phyloP scores from a whole-genome alignment of 1,284 basidiomycete genomes.

The Cutaneotrichosporon mucoides region DNA sequence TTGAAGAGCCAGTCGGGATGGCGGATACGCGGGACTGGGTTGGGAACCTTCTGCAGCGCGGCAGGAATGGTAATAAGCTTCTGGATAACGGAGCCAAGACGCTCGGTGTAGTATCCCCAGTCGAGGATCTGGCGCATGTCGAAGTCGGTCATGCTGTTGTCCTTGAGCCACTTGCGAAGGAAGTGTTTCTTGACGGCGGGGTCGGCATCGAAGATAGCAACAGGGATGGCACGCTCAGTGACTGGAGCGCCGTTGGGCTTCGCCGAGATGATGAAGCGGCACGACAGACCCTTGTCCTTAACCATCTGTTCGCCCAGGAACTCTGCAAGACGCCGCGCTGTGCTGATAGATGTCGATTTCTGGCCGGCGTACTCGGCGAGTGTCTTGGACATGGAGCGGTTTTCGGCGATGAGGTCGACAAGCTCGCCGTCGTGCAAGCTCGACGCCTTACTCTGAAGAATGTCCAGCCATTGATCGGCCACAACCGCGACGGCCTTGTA shows the following conservation, averaged over 20 bases:
- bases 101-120: constrained; percentile 98
- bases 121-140: constrained; percentile 93
- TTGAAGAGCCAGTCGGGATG: constrained; percentile 98
- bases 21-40: constrained; percentile 90
- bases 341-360: constrained; percentile 98
- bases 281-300: constrained; percentile 97
- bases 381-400: constrained; percentile 96
- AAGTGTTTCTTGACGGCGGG: constrained; percentile 83
- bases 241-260: constrained; percentile 92
- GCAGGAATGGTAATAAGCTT: constrained; percentile 99
- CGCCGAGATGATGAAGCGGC: constrained; percentile 97
- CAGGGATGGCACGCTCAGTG: constrained; percentile 92
- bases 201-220: constrained; percentile 98
- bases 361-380: constrained; percentile 93
- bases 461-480: constrained; percentile 96
- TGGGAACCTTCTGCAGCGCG: constrained; percentile 94
- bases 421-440: constrained; percentile 86
- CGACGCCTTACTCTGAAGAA: constrained; percentile 81
- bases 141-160: constrained; percentile 81
- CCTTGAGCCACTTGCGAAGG: constrained; percentile 94
- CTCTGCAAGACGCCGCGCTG: constrained; percentile 89
- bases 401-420: constrained; percentile 97
- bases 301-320: constrained; percentile 99
- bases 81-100: constrained; percentile 95
- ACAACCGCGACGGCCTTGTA: constrained; percentile 91